Percentiles rank a stretch among this genome's conserved stretches.
Evolutionary conservation across 768 basidiomycete species (phyloP).

Genomic region (Astraeus odoratus): DNA sequence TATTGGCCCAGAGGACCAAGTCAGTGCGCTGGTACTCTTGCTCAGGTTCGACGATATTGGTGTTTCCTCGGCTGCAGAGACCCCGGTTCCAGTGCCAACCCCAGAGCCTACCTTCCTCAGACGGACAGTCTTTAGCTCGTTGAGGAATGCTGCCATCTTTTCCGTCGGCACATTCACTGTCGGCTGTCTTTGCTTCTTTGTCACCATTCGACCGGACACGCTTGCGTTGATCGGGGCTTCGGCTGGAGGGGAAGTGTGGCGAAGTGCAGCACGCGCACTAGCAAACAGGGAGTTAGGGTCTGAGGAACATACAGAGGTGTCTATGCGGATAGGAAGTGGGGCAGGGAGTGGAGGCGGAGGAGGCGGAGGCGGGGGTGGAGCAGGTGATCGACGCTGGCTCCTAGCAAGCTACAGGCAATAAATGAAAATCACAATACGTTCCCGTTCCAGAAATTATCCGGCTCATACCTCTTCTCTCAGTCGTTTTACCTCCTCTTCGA

Average conservation of each 20-base stretch:
- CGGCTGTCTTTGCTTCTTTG: constrained; percentile 49
- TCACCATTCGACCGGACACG: constrained; percentile 22
- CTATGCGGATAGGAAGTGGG: constrained; percentile 25
- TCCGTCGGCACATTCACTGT: constrained; percentile 70
- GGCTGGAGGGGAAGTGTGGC: constrained; percentile 42
- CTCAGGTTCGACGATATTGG: constrained; percentile 23
- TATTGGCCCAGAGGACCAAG: background rate
- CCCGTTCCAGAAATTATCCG: background rate
- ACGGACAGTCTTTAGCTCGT: constrained; percentile 71
- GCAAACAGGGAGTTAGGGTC: constrained; percentile 38
- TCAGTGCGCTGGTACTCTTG: constrained; percentile 20
- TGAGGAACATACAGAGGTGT: constrained; percentile 26
- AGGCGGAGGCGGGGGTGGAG: constrained; percentile 39
- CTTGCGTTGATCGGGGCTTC: constrained; percentile 62
- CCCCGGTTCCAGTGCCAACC: constrained; percentile 12
- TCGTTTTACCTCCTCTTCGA: constrained; percentile 60
- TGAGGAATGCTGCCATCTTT: constrained; percentile 78
- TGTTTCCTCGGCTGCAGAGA: background rate
- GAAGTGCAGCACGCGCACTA: constrained; percentile 60
- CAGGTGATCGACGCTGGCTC: constrained; percentile 22
- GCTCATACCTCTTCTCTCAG: constrained; percentile 49
- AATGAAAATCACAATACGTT: constrained; percentile 1
- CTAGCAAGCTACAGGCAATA: constrained; percentile 44
- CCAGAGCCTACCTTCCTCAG: constrained; percentile 49
- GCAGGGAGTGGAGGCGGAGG: constrained; percentile 31